These are phyloP conservation scores for Hypoxylon lenormandii DNA, from an alignment of 495 filamentous ascomycete species.

Conservation along the genomic window DNA sequence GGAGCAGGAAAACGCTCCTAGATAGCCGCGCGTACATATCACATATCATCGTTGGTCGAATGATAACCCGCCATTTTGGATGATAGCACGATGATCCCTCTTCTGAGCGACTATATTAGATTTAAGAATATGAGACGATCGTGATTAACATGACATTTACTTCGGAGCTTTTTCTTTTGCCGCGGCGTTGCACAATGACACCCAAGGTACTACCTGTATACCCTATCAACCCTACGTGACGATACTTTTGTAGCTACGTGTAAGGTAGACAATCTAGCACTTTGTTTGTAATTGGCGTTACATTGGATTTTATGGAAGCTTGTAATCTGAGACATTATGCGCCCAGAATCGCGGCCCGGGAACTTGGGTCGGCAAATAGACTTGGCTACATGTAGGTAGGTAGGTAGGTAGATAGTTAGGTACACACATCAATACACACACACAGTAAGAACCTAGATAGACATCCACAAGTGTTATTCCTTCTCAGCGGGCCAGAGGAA, in stretches of 20 bases:
- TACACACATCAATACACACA: neutral
- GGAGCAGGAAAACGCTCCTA: conserved; percentile 14
- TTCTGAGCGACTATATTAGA: neutral
- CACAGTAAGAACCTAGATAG: neutral
- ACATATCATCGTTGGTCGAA: neutral
- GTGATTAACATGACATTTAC: conserved; percentile 4
- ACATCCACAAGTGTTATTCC: conserved; percentile 12
- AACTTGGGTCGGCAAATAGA: conserved; percentile 12
- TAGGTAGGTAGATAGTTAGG: conserved; percentile 4
- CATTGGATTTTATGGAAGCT: neutral
- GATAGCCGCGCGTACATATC: conserved; percentile 11
- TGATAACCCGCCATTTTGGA: conserved; percentile 3
- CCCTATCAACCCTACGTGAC: conserved; percentile 14
- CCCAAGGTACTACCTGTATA: conserved; percentile 7
- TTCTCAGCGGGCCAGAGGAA: conserved; percentile 64
- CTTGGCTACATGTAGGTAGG: neutral
- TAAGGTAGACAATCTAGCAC: conserved; percentile 2
- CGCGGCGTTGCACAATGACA: conserved; percentile 16
- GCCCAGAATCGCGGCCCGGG: neutral
- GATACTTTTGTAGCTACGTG: neutral
- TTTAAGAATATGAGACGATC: neutral
- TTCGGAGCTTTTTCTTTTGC: conserved; percentile 31
- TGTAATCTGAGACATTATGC: neutral
- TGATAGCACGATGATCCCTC: neutral
- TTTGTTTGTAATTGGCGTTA: conserved; percentile 15